Evolutionary conservation across 1,284 basidiomycete species (phyloP), one percentile per base, ranked within the genome.

Genomic region (Apiotrichum mycotoxinovorans): DNA sequence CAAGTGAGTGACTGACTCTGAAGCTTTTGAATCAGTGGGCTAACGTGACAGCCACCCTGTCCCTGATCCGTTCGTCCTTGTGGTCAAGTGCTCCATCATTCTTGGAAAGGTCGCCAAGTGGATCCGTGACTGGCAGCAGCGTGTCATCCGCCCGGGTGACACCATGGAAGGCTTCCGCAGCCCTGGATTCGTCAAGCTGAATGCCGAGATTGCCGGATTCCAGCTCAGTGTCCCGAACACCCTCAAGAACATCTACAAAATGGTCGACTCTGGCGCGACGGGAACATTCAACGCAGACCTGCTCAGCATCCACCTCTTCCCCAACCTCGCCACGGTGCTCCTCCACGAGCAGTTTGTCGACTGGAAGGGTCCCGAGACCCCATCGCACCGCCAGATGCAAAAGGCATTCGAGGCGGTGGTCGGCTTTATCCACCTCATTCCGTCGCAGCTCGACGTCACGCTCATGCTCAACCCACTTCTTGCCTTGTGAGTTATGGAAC

Each of bases 341-440:
- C 48, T 75, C 15, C 59, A 71, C 51, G 72, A 75, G 62, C 67
- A 64, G 5, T 73, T 75, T 53, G 51, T 69, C 27, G 59, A 67
- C 30, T 67, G 64, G 64, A 41, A 40, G 9, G 55, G 63, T 10
- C 54, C 56, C 0, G 56, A 60, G 30, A 57, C 61, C 46, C 43
- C 58, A 0, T 52, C 65, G 8, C 37, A 63, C 17, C 57, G 52
- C 1, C 46, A 57, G 11, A 42, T 68, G n/a, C 64, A 67, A 35
- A 62, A 65, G 43, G 61, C 64, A 0, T 71, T 66, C 47, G 68
- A 73, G 47, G 64, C 59, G 3, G 62, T 69, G 20, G 56, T 72
- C 12, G 64, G 65, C 5, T 44, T 71, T n/a, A 52, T 74, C 12
- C 69, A 75, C 49, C 58, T 72, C 17, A 66, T 75, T 23, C 73